Base-by-base conservation (phyloP, 2,329 filamentous ascomycete species). In the Trichoderma koningiopsis region DNA sequence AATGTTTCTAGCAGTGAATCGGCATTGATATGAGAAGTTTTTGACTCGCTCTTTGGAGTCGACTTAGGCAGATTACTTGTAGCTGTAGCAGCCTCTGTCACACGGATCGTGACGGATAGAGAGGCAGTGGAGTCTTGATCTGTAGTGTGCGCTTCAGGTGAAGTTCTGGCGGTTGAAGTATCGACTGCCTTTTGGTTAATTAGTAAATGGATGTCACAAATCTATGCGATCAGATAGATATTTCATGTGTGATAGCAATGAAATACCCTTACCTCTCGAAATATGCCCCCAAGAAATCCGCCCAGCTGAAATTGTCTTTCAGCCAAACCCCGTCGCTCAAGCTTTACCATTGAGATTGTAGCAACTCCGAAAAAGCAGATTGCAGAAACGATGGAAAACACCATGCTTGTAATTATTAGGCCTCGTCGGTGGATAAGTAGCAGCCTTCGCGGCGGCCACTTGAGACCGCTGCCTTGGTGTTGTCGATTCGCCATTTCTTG, bases 291-390 rank as follows among this genome's bases (percentile, higher is more conserved):
- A 1, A 75, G 29, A 29, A 73, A 60, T 14, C 72, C 73, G 7
- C 71, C 73, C 6, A 76, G 72, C 68, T 76, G 75, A 33, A 76
- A 76, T 53, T 76, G 75, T 5, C 74, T 71, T 57, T 62, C 72
- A 37, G 35, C 61, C 40, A 69, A 58, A 16, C 37, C 11, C 2
- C 63, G 56, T 29, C 61, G 60, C 31, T 71, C 57, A 19, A 58
- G 4, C 4, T 31, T 22, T 13, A 56, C 37, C 19, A 63, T 49
- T 19, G 71, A 68, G 35, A 70, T 43, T 4, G 70, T 55, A 11
- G 65, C 49, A 19, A 72, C 14, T 22, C 57, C 65, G 52, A 71
- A 11, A 16, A 68, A 70, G 2, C 68, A 68, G 31, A 72, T 35
- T 19, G 72, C 47, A 10, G 70, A 57, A 22, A 70, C 2, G 22